phyloP scores from a whole-genome alignment of 2,329 filamentous ascomycete species.

The Xylaria sp. region DNA sequence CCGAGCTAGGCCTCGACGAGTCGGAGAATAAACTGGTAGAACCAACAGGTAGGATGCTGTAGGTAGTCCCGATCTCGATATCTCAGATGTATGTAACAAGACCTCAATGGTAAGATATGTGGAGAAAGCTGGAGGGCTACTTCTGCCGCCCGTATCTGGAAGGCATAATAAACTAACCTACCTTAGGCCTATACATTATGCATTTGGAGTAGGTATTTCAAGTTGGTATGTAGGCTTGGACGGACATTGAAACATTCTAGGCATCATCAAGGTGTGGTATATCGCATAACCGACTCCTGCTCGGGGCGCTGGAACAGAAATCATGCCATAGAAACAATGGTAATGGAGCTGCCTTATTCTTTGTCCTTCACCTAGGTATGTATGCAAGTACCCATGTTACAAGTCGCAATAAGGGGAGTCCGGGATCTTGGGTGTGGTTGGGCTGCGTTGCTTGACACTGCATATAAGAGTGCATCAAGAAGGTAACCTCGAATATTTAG shows the following conservation, averaged over 20 bases:
- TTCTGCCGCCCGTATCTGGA: background rate
- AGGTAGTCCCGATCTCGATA: slow-evolving; percentile 11
- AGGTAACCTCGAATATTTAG: slow-evolving; percentile 25
- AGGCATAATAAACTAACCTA: slow-evolving; percentile 2
- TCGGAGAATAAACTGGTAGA: slow-evolving; percentile 30
- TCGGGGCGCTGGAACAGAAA: background rate
- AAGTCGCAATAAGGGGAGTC: slow-evolving; percentile 27
- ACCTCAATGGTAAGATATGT: background rate
- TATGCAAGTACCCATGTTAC: background rate
- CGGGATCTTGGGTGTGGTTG: slow-evolving; percentile 30
- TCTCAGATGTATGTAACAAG: background rate
- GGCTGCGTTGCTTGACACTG: slow-evolving; percentile 27
- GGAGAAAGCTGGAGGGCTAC: slow-evolving; percentile 4
- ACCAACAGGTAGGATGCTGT: slow-evolving; percentile 3
- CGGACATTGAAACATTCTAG: slow-evolving; percentile 1
- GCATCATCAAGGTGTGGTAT: slow-evolving; percentile 10
- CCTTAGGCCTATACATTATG: slow-evolving; percentile 3
- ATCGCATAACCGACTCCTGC: background rate
- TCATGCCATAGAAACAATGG: background rate
- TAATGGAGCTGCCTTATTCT: slow-evolving; percentile 3
- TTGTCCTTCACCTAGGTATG: slow-evolving; percentile 16
- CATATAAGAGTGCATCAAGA: slow-evolving; percentile 20
- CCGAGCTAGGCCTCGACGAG: slow-evolving; percentile 10
- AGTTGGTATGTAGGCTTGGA: background rate
- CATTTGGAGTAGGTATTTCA: background rate